Evolutionary conservation across 768 basidiomycete genomes (phyloP), one percentile per base, ranked within the genome.

Genomic region (Lactarius hatsudake): DNA sequence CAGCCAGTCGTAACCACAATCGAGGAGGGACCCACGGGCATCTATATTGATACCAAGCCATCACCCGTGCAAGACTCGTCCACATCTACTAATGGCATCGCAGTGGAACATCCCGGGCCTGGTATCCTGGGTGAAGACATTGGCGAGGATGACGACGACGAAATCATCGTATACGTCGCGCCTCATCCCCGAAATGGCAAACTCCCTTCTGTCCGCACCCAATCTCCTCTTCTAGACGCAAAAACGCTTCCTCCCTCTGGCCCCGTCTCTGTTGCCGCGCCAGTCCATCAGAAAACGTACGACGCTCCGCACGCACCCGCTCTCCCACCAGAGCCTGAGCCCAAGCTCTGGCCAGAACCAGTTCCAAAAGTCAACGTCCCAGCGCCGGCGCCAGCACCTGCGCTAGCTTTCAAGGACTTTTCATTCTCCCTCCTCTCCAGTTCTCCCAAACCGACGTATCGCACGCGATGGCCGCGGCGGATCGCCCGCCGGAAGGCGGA

Each of bases 151-250:
- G 88, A 90, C 12, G 86, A 86, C 38, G 87, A 90, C n/a, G 91
- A 93, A 64, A 73, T 84, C 5, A 91, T 93, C 63, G 90, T 93
- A 12, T 93, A 92, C 72, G 87, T 86, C 30, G 90, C 90, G 0
- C 91, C 91, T 0, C 84, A 90, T 72, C 90, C 90, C 6, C 84
- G 88, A 15, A 69, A 36, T 53, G 61, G 62, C 42, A 40, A 54
- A n/a, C 53, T 55, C 9, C 4, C 12, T 13, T 38, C 60, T 13
- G 23, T n/a, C 30, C 20, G 8, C 5, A 34, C 20, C 34, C 40
- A 53, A 15, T 20, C 57, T 42, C 53, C 42, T 30, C 57, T 34
- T 7, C 3, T 36, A 5, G 53, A 59, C 51, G 8, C 32, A 7
- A 36, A 5, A 26, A 1, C 43, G 5, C 8, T 38, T 26, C 69